Base-by-base conservation (phyloP, 2,329 filamentous ascomycete species). In the Trichophyton schoenleinii region DNA sequence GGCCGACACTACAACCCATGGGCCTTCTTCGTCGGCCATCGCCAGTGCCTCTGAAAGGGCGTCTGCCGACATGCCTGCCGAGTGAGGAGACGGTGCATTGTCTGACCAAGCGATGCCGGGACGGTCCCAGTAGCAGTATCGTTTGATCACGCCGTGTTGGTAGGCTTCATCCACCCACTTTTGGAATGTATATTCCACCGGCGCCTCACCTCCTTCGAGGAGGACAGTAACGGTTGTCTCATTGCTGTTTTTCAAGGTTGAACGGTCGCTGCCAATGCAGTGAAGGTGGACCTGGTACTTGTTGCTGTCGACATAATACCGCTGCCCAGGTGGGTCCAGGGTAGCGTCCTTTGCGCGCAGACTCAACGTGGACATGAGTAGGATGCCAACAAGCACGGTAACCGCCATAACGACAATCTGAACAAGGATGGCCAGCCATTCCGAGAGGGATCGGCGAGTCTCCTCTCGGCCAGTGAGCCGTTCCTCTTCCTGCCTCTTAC, bases 61-160 rank as follows among this genome's bases (percentile, higher is more conserved):
- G 69, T 96, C 91, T 3, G 89, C 86, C n/a, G 88, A 87, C 83
- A 96, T 96, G 49, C 91, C 91, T 3, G 90, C 92, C 3, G 89
- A 95, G 68, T 96, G 86, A 0, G 94, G 94, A 4, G 91, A 96
- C 1, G 94, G 94, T 0, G 92, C 91, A 61, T 94, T 92, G 74
- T 99, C 94, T 55, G 84, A 84, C 86, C 90, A 96, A 5, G 83
- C 92, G 61, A 92, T 82, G 1, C 94, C 94, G 0, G 94, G 94
- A 22, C 94, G 87, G 71, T 99, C 94, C 71, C 89, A 91, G 74
- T 96, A 96, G 79, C 94, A 99, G 77, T 95, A 97, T 63, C 92
- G 85, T 61, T 80, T 78, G 67, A 99, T 94, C 53, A 87, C 88
- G 44, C 89, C 89, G 68, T 94, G 94, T 65, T 84, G 79, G 65